Base-by-base conservation (phyloP, 257 asterid genomes). In the Solanum clarkiae region DNA sequence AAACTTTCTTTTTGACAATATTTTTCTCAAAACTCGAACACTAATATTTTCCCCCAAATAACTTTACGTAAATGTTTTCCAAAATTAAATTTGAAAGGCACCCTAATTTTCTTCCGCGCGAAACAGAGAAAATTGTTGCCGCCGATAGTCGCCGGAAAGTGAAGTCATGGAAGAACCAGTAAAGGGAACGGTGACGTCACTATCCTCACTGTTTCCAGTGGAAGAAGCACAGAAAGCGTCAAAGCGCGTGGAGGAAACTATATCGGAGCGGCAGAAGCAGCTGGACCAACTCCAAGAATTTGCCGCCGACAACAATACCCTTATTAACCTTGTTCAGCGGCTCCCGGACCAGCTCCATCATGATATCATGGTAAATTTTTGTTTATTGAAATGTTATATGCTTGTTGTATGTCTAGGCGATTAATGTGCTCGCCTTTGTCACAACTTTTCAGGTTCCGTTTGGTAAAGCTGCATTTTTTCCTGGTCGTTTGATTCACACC, bases 391-490 rank as follows among this genome's bases (percentile, higher is more conserved):
- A 59, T 74, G 42, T 74, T 22, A 72, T 47, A 45, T 22, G 57
- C 14, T 47, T 45, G 18, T 74, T 72, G 17, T 55, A 55, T 55
- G 75, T 72, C 40, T 72, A 72, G 18, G 40, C 6, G 18, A 45
- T 45, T 49, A 86, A 84, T 77, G 20, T 55, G 77, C 13, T 66
- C 20, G 20, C 2, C 4, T 42, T 70, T 3, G 24, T 53, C 24
- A 70, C 42, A 20, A 10, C 47, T 13, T 66, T 69, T 60, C 85
- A 94, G 98, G 98, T 95, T 82, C 99, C 99, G 1, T 94, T 93
- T 85, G 99, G 99, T 7, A 93, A 91, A 89, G 99, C 98, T 4
- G 99, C 98, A 0, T 96, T 94, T 87, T 96, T 95, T 22, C 98
- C 98, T 1, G 98, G 98, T 20, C 93, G 90, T 80, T 86, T 96